Base-by-base conservation (phyloP, 306 rosid genomes). In the Trifolium dubium region DNA sequence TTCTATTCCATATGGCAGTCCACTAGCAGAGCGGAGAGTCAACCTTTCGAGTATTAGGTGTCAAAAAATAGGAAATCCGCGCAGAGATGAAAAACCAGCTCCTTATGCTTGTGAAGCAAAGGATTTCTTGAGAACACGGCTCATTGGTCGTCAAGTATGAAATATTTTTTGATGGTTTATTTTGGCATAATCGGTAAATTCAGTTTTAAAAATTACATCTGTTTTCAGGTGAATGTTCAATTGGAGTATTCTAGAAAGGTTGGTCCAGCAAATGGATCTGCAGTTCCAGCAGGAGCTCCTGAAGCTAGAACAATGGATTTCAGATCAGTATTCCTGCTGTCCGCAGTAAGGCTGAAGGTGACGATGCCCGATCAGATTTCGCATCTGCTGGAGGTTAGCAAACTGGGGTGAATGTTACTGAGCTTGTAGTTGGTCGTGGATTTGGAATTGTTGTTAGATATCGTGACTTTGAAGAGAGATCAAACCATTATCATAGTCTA, bases 41-140 rank as follows among this genome's bases (percentile, higher is more conserved):
- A 95, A 95, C 84, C 89, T 95, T 43, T 95, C 99, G 51, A 95
- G 99, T 80, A 92, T 95, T 75, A 95, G 99, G 85, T 92, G 98
- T 83, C 99, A 98, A 4, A 95, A 88, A 83, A 80, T 95, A 46
- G 99, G 99, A 28, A 95, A 95, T 81, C 99, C 98, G 72, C 98
- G 99, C 5, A 84, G 96, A 66, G 99, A 95, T 47, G 99, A 95
- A 80, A 95, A 88, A 73, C 99, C 99, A n/a, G 98, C 98, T 44
- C 92, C 99, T 53, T 92, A 95, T 85, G 99, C 99, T 50, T 96
- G 99, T 56, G 99, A 95, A 83, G 99, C 99, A 80, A 95, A 90
- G 84, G 99, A 95, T 79, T 89, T 95, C 75, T 84, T 95, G 79
- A 88, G 99, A 84, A 87, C 93, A 29, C 93, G 98, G 43, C 93